Percentiles rank a stretch among this genome's conserved stretches.
Conservation (phyloP, 2,329 filamentous ascomycete species). For the Emergomyces orientalis region DNA sequence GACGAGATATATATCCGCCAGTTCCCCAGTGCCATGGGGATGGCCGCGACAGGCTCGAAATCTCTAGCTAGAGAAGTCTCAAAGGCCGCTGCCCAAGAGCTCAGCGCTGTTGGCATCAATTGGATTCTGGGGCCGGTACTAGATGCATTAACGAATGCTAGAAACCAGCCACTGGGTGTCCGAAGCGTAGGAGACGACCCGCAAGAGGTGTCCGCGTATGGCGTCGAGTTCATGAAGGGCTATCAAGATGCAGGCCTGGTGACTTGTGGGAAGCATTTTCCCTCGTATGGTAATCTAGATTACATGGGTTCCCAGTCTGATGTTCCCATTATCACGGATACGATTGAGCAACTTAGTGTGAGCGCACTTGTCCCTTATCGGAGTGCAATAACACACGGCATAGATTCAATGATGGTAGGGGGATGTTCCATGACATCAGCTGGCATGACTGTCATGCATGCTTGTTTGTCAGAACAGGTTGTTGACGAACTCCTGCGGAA, state of each 20-base stretch:
- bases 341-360: slow-evolving; percentile 82
- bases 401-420: slow-evolving; percentile 93
- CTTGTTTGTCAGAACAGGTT: slow-evolving; percentile 84
- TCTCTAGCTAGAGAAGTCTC: slow-evolving; percentile 83
- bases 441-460: slow-evolving; percentile 90
- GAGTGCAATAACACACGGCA: slow-evolving; percentile 73
- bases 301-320: slow-evolving; percentile 85
- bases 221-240: slow-evolving; percentile 80
- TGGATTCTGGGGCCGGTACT: slow-evolving; percentile 89
- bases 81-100: slow-evolving; percentile 84
- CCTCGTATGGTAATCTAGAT: slow-evolving; percentile 89
- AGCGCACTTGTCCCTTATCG: slow-evolving; percentile 85
- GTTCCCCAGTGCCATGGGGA: slow-evolving; percentile 93
- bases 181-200: slow-evolving; percentile 86
- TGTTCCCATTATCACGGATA: slow-evolving; percentile 92
- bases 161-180: slow-evolving; percentile 83
- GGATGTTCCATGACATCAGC: slow-evolving; percentile 87
- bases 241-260: slow-evolving; percentile 84
- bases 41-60: slow-evolving; percentile 81
- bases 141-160: slow-evolving; percentile 86
- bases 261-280: slow-evolving; percentile 92
- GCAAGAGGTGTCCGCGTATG: slow-evolving; percentile 87
- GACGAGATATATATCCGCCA: slow-evolving; percentile 94
- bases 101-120: slow-evolving; percentile 89
- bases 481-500: slow-evolving; percentile 82